These are phyloP conservation scores for Taphrina flavorubra DNA, from an alignment of 1,139 yeast species.

Conservation along the genomic window DNA sequence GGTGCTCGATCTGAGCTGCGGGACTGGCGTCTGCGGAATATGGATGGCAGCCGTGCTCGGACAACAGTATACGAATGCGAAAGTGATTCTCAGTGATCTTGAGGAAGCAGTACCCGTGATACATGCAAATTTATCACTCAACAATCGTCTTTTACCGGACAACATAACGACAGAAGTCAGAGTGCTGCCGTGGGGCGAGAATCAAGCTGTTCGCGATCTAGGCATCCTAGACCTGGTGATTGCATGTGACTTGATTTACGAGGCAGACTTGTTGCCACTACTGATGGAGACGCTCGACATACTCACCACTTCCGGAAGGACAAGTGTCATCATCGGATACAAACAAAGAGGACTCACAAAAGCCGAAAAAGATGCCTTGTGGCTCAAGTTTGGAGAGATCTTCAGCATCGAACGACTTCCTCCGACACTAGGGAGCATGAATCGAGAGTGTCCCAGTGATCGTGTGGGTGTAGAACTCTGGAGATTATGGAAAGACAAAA, in stretches of 20 bases:
- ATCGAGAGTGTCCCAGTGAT: slow-evolving; percentile 21
- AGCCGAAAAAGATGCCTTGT: slow-evolving; percentile 41
- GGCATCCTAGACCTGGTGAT: slow-evolving; percentile 41
- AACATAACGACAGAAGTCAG: slow-evolving; percentile 21
- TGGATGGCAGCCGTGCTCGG: slow-evolving; percentile 33
- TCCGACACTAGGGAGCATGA: slow-evolving; percentile 12
- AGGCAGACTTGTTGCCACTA: slow-evolving; percentile 41
- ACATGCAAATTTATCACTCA: slow-evolving; percentile 27
- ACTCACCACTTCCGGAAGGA: slow-evolving; percentile 38
- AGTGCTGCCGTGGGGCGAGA: slow-evolving; percentile 41
- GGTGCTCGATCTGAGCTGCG: slow-evolving; percentile 45
- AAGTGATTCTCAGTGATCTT: slow-evolving; percentile 42
- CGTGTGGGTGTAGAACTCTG: slow-evolving; percentile 33
- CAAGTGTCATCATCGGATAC: slow-evolving; percentile 44
- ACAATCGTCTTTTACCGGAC: not conserved
- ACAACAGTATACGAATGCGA: not conserved
- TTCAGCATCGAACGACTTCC: slow-evolving; percentile 32
- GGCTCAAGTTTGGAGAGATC: slow-evolving; percentile 33
- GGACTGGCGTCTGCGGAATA: slow-evolving; percentile 45
- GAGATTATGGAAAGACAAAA: slow-evolving; percentile 19
- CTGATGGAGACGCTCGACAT: slow-evolving; percentile 41
- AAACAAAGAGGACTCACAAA: slow-evolving; percentile 45
- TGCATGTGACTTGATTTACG: slow-evolving; percentile 46
- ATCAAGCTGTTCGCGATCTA: not conserved
- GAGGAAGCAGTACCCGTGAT: slow-evolving; percentile 44